phyloP scores from a whole-genome alignment of 2,329 filamentous ascomycete species.

The Xylaria sp. region DNA sequence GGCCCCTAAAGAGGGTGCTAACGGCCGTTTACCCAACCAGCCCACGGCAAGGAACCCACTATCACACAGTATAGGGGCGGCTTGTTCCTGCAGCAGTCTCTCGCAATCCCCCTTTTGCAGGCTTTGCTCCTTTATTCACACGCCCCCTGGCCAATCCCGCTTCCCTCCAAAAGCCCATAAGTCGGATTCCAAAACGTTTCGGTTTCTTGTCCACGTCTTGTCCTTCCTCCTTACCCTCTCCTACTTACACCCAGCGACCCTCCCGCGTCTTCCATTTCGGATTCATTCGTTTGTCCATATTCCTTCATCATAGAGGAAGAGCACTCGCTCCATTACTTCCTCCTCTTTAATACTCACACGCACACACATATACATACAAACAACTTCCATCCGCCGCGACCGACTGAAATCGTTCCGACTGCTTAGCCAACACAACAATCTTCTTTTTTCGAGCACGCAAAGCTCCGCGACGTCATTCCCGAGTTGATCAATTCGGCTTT shows the following conservation, averaged over 20 bases:
- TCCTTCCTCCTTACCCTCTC: constrained; percentile 36
- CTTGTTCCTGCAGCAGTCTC: neutral
- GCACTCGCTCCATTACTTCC: constrained; percentile 44
- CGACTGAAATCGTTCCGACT: neutral
- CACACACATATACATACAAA: neutral
- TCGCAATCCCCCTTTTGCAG: constrained; percentile 21
- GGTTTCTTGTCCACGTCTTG: constrained; percentile 45
- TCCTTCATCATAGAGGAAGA: constrained; percentile 42
- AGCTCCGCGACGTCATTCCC: neutral
- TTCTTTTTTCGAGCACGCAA: neutral
- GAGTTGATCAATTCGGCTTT: neutral
- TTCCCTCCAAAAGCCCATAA: constrained; percentile 26
- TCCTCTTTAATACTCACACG: constrained; percentile 41
- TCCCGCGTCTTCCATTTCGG: constrained; percentile 42
- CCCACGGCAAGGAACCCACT: neutral
- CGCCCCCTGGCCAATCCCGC: constrained; percentile 17
- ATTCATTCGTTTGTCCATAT: constrained; percentile 48
- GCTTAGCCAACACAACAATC: constrained; percentile 17
- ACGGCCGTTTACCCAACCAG: constrained; percentile 2
- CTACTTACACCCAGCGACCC: constrained; percentile 29
- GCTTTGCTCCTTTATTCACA: constrained; percentile 15
- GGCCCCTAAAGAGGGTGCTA: constrained; percentile 6
- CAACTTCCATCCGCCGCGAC: constrained; percentile 21
- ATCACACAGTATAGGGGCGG: constrained; percentile 5
- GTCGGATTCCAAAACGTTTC: constrained; percentile 44